Evolutionary conservation across 805 yeast species (phyloP).

Genomic region (Myxozyma nipponensis): DNA sequence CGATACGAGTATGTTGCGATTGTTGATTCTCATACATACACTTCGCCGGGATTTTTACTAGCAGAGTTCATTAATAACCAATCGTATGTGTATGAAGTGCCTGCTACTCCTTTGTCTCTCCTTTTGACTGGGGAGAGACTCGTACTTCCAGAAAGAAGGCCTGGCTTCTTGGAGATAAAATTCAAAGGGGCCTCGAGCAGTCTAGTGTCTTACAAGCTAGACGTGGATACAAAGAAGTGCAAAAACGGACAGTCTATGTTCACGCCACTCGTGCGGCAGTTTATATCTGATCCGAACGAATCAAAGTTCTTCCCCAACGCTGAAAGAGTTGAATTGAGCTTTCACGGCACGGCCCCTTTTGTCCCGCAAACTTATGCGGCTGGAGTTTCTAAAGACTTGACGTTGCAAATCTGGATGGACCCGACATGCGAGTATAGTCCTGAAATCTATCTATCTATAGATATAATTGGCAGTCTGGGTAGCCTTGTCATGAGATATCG

Average conservation of each 20-base stretch:
- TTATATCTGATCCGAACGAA: conserved; percentile 61
- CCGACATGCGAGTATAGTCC: conserved; percentile 18
- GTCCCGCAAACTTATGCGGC: conserved; percentile 42
- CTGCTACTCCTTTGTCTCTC: conserved; percentile 2
- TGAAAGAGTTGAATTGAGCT: conserved; percentile 38
- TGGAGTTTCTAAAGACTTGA: conserved; percentile 25
- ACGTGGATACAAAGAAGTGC: conserved; percentile 1
- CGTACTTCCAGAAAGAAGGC: conserved; percentile 43
- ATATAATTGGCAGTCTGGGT: conserved; percentile 58
- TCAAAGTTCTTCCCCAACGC: conserved; percentile 70
- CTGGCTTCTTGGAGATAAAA: conserved; percentile 47
- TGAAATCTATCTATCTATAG: conserved; percentile 41
- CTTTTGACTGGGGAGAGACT: conserved; percentile 32
- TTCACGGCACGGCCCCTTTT: conserved; percentile 68
- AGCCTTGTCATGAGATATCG: conserved; percentile 73
- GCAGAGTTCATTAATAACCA: conserved; percentile 30
- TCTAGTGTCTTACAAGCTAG: conserved; percentile 50
- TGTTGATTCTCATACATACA: conserved; percentile 38
- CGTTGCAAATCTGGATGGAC: conserved; percentile 36
- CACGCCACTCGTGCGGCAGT: conserved; percentile 66
- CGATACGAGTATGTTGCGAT: conserved; percentile 52
- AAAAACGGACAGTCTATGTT: conserved; percentile 37
- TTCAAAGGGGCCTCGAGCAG: conserved; percentile 60
- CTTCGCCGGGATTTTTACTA: conserved; percentile 29
- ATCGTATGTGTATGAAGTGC: conserved; percentile 30